Base-by-base conservation (phyloP, 2,329 filamentous ascomycete species). In the Claviceps sp. region DNA sequence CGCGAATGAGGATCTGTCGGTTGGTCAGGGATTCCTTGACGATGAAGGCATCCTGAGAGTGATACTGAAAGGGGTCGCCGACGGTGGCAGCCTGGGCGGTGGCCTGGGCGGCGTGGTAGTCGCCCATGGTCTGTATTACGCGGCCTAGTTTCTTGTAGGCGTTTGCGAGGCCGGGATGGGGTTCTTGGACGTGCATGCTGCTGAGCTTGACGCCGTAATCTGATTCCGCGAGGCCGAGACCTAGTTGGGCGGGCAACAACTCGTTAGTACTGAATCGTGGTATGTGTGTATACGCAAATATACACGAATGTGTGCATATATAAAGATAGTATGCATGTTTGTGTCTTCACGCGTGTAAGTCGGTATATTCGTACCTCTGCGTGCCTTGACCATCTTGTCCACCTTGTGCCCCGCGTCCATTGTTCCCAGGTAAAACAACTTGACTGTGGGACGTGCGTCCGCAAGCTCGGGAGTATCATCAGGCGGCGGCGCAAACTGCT, bases 351-450 rank as follows among this genome's bases (percentile, higher is more conserved):
- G 38, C 14, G 38, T 40, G 38, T 40, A 16, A 8, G 38, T 40
- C 16, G 16, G 24, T 38, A 6, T n/a, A 1, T 36, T 11, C 63
- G 14, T 79, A 95, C 91, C 88, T 82, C 90, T 80, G 64, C 93
- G 79, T 55, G 85, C 82, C 71, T 95, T 97, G 58, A 98, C 93
- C 37, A 97, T 79, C 64, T 85, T 88, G 63, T 98, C 93, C 36
- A 98, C 82, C 70, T 96, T 97, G 69, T 98, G 93, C 44, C 89
- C 89, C n/a, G 89, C 82, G 65, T 97, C 93, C 89, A 98, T 95
- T 6, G 89, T 85, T 20, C 88, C 89, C 22, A 98, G 74, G 64
- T 98, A 98, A 66, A 98, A 97, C 47, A 90, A 78, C 72, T 98
- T 98, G 40, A 97, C 93, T 44, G 89, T 76, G 0, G 93, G 93